phyloP scores from a whole-genome alignment of 495 filamentous ascomycete species.

The Recurvomyces mirabilis region DNA sequence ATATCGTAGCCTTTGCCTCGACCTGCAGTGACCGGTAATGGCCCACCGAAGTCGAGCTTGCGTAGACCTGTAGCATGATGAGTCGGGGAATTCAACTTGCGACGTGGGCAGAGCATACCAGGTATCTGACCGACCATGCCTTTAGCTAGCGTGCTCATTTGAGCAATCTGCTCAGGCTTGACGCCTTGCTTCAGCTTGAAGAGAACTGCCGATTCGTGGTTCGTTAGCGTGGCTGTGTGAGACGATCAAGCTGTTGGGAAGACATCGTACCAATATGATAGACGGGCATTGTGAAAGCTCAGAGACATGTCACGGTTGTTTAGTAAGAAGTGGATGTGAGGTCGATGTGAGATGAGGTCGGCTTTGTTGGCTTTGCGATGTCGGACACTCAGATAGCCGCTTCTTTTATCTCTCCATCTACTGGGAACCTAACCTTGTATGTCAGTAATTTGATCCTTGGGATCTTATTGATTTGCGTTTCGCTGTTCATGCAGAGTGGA shows the following conservation, averaged over 20 bases:
- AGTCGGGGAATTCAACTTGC: background rate
- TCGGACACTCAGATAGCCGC: too few relatives aligned
- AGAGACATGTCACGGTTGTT: too few relatives aligned
- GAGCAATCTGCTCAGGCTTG: background rate
- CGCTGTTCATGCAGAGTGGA: too few relatives aligned
- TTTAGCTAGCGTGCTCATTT: background rate
- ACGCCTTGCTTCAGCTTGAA: background rate
- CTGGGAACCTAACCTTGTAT: too few relatives aligned
- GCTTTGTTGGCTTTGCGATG: too few relatives aligned
- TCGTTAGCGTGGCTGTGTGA: background rate
- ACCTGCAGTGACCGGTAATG: conserved; percentile 1
- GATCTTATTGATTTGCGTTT: too few relatives aligned
- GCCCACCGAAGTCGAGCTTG: background rate
- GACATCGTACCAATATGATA: conserved; percentile 18
- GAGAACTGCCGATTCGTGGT: background rate
- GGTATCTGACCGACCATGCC: background rate
- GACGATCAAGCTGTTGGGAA: background rate
- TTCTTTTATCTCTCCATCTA: too few relatives aligned
- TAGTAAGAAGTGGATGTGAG: too few relatives aligned
- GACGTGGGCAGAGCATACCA: background rate
- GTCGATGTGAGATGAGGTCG: too few relatives aligned
- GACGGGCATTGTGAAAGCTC: conserved; percentile 1
- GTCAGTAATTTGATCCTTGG: too few relatives aligned
- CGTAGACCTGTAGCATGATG: background rate
- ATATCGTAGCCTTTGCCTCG: conserved; percentile 8